These are phyloP conservation scores for Rhodamnia argentea DNA, from an alignment of 345 rosid genomes.

Conservation along the genomic window DNA sequence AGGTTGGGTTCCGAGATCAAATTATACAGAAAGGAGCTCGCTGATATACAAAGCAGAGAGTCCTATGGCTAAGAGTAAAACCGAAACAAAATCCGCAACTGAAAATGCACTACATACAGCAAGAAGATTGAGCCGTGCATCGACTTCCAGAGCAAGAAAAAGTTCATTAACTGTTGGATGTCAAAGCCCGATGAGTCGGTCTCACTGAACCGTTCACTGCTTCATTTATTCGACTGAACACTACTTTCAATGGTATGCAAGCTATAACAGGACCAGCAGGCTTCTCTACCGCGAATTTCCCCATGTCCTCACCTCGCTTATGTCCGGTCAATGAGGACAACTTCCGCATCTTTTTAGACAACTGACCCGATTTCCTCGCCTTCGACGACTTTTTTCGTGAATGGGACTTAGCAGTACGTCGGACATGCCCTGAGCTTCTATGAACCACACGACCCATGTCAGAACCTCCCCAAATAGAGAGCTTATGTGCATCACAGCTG, in stretches of 20 bases:
- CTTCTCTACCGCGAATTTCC: conserved; percentile 35
- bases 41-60: not conserved
- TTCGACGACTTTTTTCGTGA: conserved; percentile 14
- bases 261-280: conserved; percentile 55
- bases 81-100: not conserved
- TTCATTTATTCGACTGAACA: conserved; percentile 85
- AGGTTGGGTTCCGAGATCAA: not conserved
- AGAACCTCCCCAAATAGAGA: not conserved
- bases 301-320: conserved; percentile 21
- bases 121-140: not conserved
- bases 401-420: conserved; percentile 21
- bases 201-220: conserved; percentile 70
- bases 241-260: conserved; percentile 81
- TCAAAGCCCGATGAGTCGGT: conserved; percentile 1
- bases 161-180: not conserved
- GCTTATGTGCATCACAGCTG: conserved; percentile 7
- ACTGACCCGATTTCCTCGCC: conserved; percentile 32
- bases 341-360: conserved; percentile 64
- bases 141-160: not conserved
- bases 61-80: not conserved
- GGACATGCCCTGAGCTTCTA: conserved; percentile 16
- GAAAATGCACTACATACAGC: not conserved
- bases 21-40: not conserved
- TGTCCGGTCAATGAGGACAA: conserved; percentile 69
- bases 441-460: conserved; percentile 9